Evolutionary conservation across 352 stramenopile genomes (phyloP).

Genomic region (Phytophthora fragariaefolia): DNA sequence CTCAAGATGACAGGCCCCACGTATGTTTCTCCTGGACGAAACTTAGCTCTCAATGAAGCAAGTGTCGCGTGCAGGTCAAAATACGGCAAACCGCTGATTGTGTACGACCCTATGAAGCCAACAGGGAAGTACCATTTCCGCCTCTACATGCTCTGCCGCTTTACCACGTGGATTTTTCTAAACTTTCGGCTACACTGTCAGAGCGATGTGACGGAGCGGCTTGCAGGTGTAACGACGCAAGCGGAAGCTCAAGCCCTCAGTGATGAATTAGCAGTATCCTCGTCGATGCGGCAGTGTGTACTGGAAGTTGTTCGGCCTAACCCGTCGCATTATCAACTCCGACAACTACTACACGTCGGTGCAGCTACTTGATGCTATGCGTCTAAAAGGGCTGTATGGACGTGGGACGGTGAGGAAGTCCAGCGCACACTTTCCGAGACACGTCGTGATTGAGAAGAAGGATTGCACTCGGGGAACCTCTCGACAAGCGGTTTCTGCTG

Average conservation of each 20-base stretch:
- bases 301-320: constrained; percentile 30
- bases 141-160: constrained; percentile 27
- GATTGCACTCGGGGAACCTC: background rate
- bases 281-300: constrained; percentile 12
- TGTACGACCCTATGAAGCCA: constrained; percentile 24
- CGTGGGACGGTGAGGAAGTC: constrained; percentile 23
- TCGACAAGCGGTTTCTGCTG: background rate
- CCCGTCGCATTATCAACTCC: constrained; percentile 32
- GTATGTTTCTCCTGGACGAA: background rate
- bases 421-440: constrained; percentile 29
- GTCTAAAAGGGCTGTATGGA: constrained; percentile 26
- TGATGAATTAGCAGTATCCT: too few species aligned
- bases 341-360: constrained; percentile 49
- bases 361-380: constrained; percentile 23
- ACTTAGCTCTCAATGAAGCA: constrained; percentile 7
- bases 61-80: constrained; percentile 13
- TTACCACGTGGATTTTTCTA: constrained; percentile 35
- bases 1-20: background rate
- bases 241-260: too few species aligned
- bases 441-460: constrained; percentile 26
- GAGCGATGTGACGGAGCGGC: too few species aligned
- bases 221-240: too few species aligned
- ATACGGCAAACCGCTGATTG: constrained; percentile 8
- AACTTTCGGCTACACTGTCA: constrained; percentile 35
- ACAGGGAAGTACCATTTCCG: constrained; percentile 28